Base-by-base conservation (phyloP, 352 stramenopile species). In the Globisporangium paroecandrum region DNA sequence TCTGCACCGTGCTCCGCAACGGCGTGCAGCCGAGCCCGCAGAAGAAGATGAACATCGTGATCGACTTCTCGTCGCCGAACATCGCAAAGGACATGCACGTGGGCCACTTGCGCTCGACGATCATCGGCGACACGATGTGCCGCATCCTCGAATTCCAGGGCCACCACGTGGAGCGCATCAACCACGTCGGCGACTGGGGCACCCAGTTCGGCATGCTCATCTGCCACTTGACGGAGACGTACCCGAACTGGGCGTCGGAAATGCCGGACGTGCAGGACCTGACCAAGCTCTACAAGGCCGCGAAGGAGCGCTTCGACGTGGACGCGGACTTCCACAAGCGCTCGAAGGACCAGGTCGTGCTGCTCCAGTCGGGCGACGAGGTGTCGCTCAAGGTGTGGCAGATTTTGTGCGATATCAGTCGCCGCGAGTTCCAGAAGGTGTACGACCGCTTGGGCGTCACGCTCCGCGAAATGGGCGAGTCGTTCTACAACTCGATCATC, bases 141-240 rank as follows among this genome's bases (percentile, higher is more conserved):
- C 85, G 85, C 38, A 89, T 95, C 63, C 71, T 95, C n/a, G 88
- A 95, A 65, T 95, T 95, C 75, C 86, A 94, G 69, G 82, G 76
- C 71, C 80, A 93, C 74, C 73, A 93, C 36, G 88, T 95, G n/a
- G 68, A 78, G 61, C 86, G 88, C 32, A 87, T 94, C 38, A 95
- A 93, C 77, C 88, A 95, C 82, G 81, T 94, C 18, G 88, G 88
- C 18, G 88, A 95, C 73, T 93, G 85, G 88, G 88, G 88, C 46
- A 94, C 88, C 15, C 98, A 99, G 79, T 99, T 99, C 73, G 98
- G 98, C 53, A 99, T 99, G 98, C 87, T 99, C 13, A 99, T 99
- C 78, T 97, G 98, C 74, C 98, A 99, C 79, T 85, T 99, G 57
- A 98, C 98, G 63, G 97, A 99, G 72, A 96, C 96, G 69, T 99